Conservation (phyloP, 1,139 yeast species). For the Lodderomyces oxycetoniae region DNA sequence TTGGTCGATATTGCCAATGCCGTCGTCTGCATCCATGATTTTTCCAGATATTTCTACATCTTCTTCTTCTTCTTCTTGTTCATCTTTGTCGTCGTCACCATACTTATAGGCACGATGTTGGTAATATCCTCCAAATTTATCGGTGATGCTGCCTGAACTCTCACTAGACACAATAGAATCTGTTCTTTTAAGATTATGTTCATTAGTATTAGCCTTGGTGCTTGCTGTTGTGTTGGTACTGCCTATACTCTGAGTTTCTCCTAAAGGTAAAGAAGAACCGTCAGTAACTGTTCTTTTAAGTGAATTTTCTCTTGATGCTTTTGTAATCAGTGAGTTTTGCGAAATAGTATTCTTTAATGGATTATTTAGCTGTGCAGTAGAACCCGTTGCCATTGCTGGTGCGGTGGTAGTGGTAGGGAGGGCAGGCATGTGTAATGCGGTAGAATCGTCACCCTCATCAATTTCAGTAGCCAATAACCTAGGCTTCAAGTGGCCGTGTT, state of each 20-base stretch:
- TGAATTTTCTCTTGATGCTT: conserved; percentile 18
- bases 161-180: conserved; percentile 11
- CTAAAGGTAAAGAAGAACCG: conserved; percentile 19
- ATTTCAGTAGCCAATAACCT: conserved; percentile 73
- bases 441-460: conserved; percentile 51
- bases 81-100: conserved; percentile 24
- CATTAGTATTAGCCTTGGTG: conserved; percentile 7
- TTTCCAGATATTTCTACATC: not conserved
- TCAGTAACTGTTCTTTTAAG: conserved; percentile 30
- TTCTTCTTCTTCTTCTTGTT: conserved; percentile 15
- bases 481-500: conserved; percentile 73
- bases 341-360: conserved; percentile 11
- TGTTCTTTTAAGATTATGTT: conserved; percentile 8
- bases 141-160: conserved; percentile 19
- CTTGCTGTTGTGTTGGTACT: conserved; percentile 7
- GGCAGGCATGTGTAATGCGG: conserved; percentile 5
- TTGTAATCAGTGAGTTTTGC: conserved; percentile 6
- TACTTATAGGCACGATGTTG: conserved; percentile 42
- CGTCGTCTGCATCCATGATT: not conserved
- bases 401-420: conserved; percentile 2
- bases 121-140: conserved; percentile 34
- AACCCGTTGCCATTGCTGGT: conserved; percentile 8
- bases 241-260: conserved; percentile 21
- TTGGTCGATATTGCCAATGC: conserved; percentile 1
- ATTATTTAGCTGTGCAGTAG: conserved; percentile 9